phyloP scores from a whole-genome alignment of 306 rosid species.

The Cicer cuneatum region DNA sequence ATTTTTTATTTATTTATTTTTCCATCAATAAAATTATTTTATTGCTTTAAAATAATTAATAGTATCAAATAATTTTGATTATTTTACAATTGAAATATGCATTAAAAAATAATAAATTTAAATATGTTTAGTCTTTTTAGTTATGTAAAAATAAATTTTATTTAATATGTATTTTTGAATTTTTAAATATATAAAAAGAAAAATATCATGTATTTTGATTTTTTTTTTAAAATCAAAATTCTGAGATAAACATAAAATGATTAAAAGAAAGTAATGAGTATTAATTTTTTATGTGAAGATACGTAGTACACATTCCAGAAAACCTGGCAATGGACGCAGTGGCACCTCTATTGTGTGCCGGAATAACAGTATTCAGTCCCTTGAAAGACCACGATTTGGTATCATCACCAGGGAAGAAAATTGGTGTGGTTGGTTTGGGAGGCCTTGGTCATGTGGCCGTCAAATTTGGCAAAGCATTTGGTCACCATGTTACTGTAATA shows the following conservation, averaged over 20 bases:
- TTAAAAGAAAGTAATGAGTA: constrained; percentile 6
- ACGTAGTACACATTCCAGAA: constrained; percentile 70
- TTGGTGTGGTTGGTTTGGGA: constrained; percentile 78
- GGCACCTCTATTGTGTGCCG: constrained; percentile 76
- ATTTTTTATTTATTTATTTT: too few relatives aligned
- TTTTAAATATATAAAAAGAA: too few relatives aligned
- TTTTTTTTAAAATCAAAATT: too few relatives aligned
- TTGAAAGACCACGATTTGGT: constrained; percentile 63
- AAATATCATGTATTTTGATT: too few relatives aligned
- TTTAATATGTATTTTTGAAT: too few relatives aligned
- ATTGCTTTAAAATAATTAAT: too few relatives aligned
- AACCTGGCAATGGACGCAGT: constrained; percentile 68
- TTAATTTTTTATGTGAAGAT: constrained; percentile 51
- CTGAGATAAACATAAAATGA: background rate
- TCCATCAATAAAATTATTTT: too few relatives aligned
- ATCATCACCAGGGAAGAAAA: constrained; percentile 47
- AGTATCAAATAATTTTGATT: too few relatives aligned
- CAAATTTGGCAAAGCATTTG: constrained; percentile 76
- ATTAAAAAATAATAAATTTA: too few relatives aligned
- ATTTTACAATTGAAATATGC: too few relatives aligned
- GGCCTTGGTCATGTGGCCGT: constrained; percentile 83
- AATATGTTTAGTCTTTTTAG: too few relatives aligned
- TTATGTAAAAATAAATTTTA: too few relatives aligned
- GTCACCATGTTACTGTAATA: constrained; percentile 80
- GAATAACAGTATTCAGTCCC: constrained; percentile 73